Evolutionary conservation across 306 rosid species (phyloP).

Genomic region (Vigna radiata): DNA sequence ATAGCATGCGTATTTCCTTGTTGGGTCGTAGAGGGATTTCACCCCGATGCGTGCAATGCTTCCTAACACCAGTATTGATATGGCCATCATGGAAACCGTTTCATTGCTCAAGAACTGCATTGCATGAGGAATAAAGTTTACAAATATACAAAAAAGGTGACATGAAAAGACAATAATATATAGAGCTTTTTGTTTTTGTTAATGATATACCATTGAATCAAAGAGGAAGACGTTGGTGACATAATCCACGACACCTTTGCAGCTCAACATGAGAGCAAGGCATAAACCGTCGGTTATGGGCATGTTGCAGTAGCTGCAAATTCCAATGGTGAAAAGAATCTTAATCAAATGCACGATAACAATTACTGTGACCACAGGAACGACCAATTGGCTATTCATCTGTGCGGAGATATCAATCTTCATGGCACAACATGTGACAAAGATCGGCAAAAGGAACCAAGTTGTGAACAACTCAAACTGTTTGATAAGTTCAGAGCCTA

Average conservation of each 20-base stretch:
- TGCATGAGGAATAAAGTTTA: neutral
- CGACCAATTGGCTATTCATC: neutral
- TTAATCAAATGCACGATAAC: conserved; percentile 30
- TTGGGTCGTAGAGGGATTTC: conserved; percentile 51
- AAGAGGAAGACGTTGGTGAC: neutral
- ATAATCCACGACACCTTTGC: conserved; percentile 64
- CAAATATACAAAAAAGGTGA: neutral
- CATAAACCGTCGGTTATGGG: conserved; percentile 28
- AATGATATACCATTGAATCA: conserved; percentile 36
- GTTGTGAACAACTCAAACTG: conserved; percentile 47
- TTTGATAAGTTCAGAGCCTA: conserved; percentile 56
- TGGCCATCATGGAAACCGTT: neutral
- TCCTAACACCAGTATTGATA: conserved; percentile 32
- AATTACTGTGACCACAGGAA: neutral
- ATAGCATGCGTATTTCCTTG: conserved; percentile 51
- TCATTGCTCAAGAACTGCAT: conserved; percentile 19
- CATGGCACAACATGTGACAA: conserved; percentile 49
- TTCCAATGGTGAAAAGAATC: neutral
- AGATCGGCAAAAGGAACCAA: conserved; percentile 53
- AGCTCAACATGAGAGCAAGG: conserved; percentile 43
- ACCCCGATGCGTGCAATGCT: conserved; percentile 41
- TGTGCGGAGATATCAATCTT: conserved; percentile 33
- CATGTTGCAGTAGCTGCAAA: conserved; percentile 43
- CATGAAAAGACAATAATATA: neutral
- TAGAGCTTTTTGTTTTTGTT: too few relatives aligned